These are phyloP conservation scores for Diaporthe destruens DNA, from an alignment of 2,329 filamentous ascomycete species.

Conservation along the genomic window DNA sequence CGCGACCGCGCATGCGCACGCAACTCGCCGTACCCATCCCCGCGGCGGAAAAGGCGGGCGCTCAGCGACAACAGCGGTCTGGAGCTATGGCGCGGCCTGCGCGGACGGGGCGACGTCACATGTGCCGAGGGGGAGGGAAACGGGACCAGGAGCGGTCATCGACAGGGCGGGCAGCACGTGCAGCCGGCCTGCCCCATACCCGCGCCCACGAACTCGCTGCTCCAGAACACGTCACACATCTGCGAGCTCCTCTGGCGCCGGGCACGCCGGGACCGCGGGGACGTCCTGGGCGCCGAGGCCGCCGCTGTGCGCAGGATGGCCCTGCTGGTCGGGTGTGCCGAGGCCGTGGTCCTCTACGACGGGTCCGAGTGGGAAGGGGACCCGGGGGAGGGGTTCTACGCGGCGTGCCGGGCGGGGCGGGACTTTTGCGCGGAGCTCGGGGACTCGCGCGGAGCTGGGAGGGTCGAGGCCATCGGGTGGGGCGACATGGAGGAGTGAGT, in stretches of 20 bases:
- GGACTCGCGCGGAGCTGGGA: constrained; percentile 30
- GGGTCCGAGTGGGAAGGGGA: constrained; percentile 42
- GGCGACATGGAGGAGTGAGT: background rate
- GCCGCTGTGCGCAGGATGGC: constrained; percentile 49
- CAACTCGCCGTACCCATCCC: constrained; percentile 16
- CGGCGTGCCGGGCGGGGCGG: constrained; percentile 35
- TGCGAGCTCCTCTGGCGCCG: constrained; percentile 50
- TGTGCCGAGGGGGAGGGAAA: background rate
- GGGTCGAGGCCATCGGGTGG: background rate
- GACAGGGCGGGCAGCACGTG: background rate
- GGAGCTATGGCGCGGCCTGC: background rate
- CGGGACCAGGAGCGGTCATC: background rate
- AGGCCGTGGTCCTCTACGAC: constrained; percentile 47
- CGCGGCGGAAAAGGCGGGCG: background rate
- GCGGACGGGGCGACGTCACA: background rate
- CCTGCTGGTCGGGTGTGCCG: constrained; percentile 48
- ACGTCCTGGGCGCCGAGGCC: constrained; percentile 49
- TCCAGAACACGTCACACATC: constrained; percentile 49
- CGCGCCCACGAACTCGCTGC: constrained; percentile 45
- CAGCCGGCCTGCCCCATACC: constrained; percentile 39
- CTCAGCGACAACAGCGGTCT: constrained; percentile 27
- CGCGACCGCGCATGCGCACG: background rate
- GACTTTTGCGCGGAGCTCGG: constrained; percentile 33
- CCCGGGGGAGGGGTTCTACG: constrained; percentile 32
- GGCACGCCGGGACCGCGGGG: constrained; percentile 48